Base-by-base conservation (phyloP, 2,329 filamentous ascomycete species). In the Nemania sp. region DNA sequence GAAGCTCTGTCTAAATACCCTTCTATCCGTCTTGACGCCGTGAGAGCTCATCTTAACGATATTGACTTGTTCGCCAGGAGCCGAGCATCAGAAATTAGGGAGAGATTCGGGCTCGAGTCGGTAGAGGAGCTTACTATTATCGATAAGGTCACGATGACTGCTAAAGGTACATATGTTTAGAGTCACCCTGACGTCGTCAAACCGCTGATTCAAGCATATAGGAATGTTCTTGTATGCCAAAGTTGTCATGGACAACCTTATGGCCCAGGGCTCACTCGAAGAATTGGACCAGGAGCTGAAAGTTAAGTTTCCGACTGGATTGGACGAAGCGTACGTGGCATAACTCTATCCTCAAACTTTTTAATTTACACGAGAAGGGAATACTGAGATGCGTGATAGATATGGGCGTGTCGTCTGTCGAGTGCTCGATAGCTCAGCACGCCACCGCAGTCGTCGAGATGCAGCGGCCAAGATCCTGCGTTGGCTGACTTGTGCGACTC, bases 221-320 rank as follows among this genome's bases (percentile, higher is more conserved):
- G 68, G 61, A 4, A 68, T 70, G 72, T 74, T 74, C 24, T 38
- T 73, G 11, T 74, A 73, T 32, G 69, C 58, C 0, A 74, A 70
- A 38, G 38, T 74, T n/a, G 73, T 74, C 18, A 49, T 73, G 35
- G 62, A 71, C 22, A 73, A 74, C 26, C 72, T 74, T 10, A 51
- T 69, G 8, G 22, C 41, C 5, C 73, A 73, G 62, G 62, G 55
- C 2, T 69, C 68, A 0, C 7, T 10, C 8, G 55, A 49, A 20
- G 82, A 72, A 11, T 52, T 74, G 11, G 64, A 71, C 26, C 15
- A 66, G 10, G 72, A 73, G 38, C 56, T 73, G 10, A 18, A 58
- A 20, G 65, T 67, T 3, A 72, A 68, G 18, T 72, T 73, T 45
- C 72, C 69, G 3, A 43, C 51, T 5, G 67, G 56, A 22, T 43